Base-by-base conservation (phyloP, 179 eudicot species). In the Gypsophila paniculata region DNA sequence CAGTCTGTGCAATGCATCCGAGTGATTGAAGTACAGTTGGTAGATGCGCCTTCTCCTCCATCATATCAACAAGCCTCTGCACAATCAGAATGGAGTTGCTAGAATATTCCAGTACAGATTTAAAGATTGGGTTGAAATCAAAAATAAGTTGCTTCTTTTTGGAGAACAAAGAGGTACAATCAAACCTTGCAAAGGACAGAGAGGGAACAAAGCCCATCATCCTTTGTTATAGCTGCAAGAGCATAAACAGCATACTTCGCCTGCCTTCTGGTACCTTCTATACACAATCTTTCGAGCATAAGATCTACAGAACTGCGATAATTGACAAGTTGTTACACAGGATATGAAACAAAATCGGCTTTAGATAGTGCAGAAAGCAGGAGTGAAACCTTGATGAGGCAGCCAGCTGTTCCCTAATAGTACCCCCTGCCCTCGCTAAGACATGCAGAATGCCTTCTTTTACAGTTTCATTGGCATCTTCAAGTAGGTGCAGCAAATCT, bases 191-290 rank as follows among this genome's bases (percentile, higher is more conserved):
- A 95, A 53, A 95, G 86, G 51, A 95, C 99, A 78, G 99, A 95
- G 51, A 95, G 89, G 52, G 99, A 92, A 81, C 80, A 84, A 54
- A 90, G 91, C 25, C 99, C 99, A 75, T 87, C 99, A 81, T 95
- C 99, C 82, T 92, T 95, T 19, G 98, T 92, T 67, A 95, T 89
- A 58, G 95, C 89, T 22, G 96, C 98, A 76, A 95, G 88, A 65
- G 99, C 98, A 73, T 95, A 95, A 61, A 95, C 98, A 81, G 99
- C 96, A 85, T 95, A 90, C 82, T 95, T 95, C 61, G 98, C 99
- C 86, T 90, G 96, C 84, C 95, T 89, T 61, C 99, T 76, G 71
- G 90, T 90, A 63, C 98, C 99, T 83, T 95, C 99, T 72, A 93
- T 77, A 81, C 99, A 95, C 63, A 90, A 82, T 62, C 91, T 86